Evolutionary conservation across 2,329 filamentous ascomycete species (phyloP).

Genomic region (Phialophora macrospora): DNA sequence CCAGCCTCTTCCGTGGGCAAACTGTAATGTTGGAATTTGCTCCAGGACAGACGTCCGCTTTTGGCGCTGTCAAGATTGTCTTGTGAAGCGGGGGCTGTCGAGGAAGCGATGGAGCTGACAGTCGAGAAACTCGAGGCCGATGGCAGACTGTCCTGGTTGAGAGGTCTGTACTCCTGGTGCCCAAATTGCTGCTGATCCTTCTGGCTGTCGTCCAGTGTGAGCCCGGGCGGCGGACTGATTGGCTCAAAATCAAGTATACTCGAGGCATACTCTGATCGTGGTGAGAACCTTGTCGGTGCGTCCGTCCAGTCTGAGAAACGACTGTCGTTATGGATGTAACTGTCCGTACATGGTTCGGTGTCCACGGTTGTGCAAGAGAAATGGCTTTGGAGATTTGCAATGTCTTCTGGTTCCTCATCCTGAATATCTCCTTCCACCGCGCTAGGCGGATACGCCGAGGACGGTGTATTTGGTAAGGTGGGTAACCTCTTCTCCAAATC

Average conservation of each 20-base stretch:
- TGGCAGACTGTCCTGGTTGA: slow-evolving; percentile 38
- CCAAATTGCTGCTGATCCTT: slow-evolving; percentile 25
- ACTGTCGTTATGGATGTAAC: slow-evolving; percentile 41
- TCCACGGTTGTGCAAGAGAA: slow-evolving; percentile 39
- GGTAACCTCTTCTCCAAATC: slow-evolving; percentile 49
- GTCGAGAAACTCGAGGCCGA: slow-evolving; percentile 46
- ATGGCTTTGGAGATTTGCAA: slow-evolving; percentile 36
- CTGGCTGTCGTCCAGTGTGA: slow-evolving; percentile 8
- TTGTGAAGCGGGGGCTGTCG: slow-evolving; percentile 30
- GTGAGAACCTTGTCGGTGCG: slow-evolving; percentile 42
- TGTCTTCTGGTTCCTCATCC: slow-evolving; percentile 16
- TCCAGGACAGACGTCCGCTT: slow-evolving; percentile 27
- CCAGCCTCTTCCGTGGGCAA: slow-evolving; percentile 32
- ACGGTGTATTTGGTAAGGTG: slow-evolving; percentile 53
- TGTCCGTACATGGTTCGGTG: slow-evolving; percentile 29
- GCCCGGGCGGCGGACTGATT: slow-evolving; percentile 27
- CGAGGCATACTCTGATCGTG: slow-evolving; percentile 31
- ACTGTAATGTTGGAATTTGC: slow-evolving; percentile 37
- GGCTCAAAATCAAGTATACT: slow-evolving; percentile 35
- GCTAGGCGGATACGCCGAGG: slow-evolving; percentile 45
- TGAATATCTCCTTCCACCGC: slow-evolving; percentile 23
- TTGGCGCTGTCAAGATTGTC: slow-evolving; percentile 26
- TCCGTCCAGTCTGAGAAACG: slow-evolving; percentile 51
- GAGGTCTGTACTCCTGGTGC: slow-evolving; percentile 36
- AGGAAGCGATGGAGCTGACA: slow-evolving; percentile 43